Evolutionary conservation across 768 basidiomycete species (phyloP), one percentile per base, ranked within the genome.

Genomic region (Leccinum disarticulatum): DNA sequence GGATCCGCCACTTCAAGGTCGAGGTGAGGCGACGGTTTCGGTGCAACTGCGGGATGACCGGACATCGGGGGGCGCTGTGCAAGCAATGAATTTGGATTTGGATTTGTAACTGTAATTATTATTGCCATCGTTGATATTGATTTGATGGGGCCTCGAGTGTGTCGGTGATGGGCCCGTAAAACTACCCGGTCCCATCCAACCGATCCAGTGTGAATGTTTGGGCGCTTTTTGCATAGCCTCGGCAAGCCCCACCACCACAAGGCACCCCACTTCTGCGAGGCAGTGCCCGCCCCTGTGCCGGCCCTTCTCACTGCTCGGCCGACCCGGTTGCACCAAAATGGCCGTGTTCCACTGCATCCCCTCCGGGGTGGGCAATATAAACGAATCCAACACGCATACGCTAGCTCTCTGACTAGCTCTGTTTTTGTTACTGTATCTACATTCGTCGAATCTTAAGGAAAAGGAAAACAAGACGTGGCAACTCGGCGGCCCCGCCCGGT

Each of bases 1-100:
- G 64, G 68, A 66, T 63, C 52, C 59, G 58, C 59, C 53, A 58
- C 61, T 59, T 59, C 59, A 56, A 65, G 70, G 67, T 53, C 60
- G 60, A 60, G 68, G 68, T 30, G 67, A 68, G 65, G 71, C 65
- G 54, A 15, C 19, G 15, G 52, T 52, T 52, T 52, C 31, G 51
- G 14, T 33, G 30, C 28, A 52, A 53, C 55, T 60, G 61, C 64
- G 67, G 52, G 49, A 52, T 38, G 47, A 46, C 61, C 63, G 65
- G 60, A 10, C 28, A 61, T 59, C 60, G 56, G 56, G 52, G 17
- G 61, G 68, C 65, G 59, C 61, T 62, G 66, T 60, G 22, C 22
- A 59, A 22, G 22, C 22, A 49, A 43, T 43, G 41, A 43, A 43
- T 10, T 10, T 13, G 19, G 10, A 46, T 46, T 46, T 46, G 43